Evolutionary conservation across 2,329 filamentous ascomycete genomes (phyloP).

Genomic region (Nemania sp.): DNA sequence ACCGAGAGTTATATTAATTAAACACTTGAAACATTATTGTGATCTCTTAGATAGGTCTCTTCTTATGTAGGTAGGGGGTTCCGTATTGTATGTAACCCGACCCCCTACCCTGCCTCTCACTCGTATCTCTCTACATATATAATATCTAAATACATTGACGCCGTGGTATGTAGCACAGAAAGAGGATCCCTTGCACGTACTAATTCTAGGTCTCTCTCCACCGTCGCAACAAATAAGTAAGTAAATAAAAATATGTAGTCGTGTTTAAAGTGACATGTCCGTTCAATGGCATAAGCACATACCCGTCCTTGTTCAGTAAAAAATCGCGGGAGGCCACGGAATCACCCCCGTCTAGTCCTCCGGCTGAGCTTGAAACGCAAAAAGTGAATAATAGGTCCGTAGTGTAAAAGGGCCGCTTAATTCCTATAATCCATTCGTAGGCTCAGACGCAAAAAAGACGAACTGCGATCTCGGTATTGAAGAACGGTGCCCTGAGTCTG

Average conservation of each 20-base stretch:
- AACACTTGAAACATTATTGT: slow-evolving; percentile 11
- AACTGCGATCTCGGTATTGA: slow-evolving; percentile 2
- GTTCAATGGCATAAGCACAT: not conserved
- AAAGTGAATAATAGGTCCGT: not conserved
- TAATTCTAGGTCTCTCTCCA: not conserved
- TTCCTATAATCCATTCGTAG: not conserved
- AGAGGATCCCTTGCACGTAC: not conserved
- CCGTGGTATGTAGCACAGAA: not conserved
- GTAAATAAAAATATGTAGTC: not conserved
- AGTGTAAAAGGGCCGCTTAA: not conserved
- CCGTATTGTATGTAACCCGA: slow-evolving; percentile 1
- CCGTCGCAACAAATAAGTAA: too few species aligned
- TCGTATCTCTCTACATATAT: too few species aligned
- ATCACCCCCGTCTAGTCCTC: not conserved
- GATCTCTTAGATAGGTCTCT: not conserved
- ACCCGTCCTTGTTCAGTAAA: not conserved
- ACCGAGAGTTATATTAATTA: not conserved
- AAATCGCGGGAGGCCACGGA: not conserved
- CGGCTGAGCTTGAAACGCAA: not conserved
- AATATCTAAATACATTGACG: not conserved
- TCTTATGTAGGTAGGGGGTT: not conserved
- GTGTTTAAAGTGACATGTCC: not conserved
- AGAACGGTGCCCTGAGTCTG: not conserved
- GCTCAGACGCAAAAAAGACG: not conserved
- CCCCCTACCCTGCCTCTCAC: not conserved